Base-by-base conservation (phyloP, 2,329 filamentous ascomycete species). In the Cladosporium sp. region DNA sequence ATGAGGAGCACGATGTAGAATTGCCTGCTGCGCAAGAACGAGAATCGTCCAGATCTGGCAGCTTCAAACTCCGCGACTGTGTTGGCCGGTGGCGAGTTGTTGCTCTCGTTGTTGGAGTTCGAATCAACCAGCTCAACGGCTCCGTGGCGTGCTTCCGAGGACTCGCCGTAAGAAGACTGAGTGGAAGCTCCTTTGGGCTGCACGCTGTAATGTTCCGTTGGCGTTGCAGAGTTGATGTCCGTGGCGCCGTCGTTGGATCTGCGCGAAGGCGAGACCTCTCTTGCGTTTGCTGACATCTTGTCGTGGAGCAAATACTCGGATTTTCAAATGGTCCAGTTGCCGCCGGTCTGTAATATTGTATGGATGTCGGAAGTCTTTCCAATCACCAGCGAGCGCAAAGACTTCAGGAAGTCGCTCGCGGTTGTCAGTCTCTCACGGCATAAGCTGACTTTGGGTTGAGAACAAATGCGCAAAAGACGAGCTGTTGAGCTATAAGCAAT, bases 1-100 rank as follows among this genome's bases (percentile, higher is more conserved):
- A 98, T 81, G 58, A 87, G 67, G 72, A 98, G 82, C 51, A 96
- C 88, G 70, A 92, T 81, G 87, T 92, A 98, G 77, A 99, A 98
- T 76, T 97, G 91, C 74, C 84, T 84, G 13, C 93, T 97, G 71
- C 84, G 85, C 68, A 98, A 83, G 80, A 95, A 98, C 51, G 89
- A 81, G 70, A 89, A 85, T 70, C 81, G 83, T 5, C 81, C 77
- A 69, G 81, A 80, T 65, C 78, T 79, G 53, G 71, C 78, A 66
- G 75, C 68, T 65, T 83, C 82, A 63, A 78, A 69, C 60, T 76
- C 72, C 32, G 78, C 78, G 11, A 79, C 72, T 43, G 76, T 76
- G 51, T 79, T 79, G 18, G 76, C 78, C 10, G 74, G 68, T 26
- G 73, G 72, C 48, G 73, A 68, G 26, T 70, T 66, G 54, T 53